phyloP scores from a whole-genome alignment of 305 asterid species.

The Andrographis paniculata region DNA sequence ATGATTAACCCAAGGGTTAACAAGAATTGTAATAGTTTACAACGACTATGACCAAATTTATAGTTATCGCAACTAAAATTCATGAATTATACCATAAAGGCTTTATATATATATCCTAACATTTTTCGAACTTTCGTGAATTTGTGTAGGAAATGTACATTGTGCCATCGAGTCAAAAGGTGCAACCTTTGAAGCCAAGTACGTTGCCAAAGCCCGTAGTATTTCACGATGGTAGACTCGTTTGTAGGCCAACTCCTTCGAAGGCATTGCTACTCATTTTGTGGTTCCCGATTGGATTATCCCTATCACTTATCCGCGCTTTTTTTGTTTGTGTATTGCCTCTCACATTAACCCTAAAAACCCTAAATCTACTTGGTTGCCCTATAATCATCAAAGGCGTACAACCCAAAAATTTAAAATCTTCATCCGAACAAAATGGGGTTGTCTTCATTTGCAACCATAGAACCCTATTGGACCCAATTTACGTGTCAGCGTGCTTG shows the following conservation, averaged over 20 bases:
- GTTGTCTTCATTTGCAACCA: conserved; percentile 19
- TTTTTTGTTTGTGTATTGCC: conserved; percentile 7
- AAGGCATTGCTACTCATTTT: conserved; percentile 13
- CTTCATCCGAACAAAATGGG: neutral
- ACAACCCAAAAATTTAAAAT: no score
- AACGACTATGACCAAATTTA: no score
- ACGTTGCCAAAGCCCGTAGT: conserved; percentile 7
- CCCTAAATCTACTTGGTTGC: conserved; percentile 9
- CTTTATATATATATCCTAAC: no score
- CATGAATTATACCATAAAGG: no score
- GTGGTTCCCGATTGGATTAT: conserved; percentile 16
- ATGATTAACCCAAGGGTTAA: no score
- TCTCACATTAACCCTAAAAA: conserved; percentile 6
- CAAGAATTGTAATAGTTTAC: no score
- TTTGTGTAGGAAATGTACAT: no score
- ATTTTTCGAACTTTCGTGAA: no score
- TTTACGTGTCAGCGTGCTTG: conserved; percentile 1
- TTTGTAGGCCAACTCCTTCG: conserved; percentile 16
- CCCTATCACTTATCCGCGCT: conserved; percentile 10
- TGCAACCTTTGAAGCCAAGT: neutral
- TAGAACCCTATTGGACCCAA: conserved; percentile 9
- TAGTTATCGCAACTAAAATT: no score
- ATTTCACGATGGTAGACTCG: conserved; percentile 12
- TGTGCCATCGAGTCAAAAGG: neutral
- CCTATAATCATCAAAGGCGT: neutral